phyloP scores from a whole-genome alignment of 495 filamentous ascomycete genomes.

The Neurospora sp. region DNA sequence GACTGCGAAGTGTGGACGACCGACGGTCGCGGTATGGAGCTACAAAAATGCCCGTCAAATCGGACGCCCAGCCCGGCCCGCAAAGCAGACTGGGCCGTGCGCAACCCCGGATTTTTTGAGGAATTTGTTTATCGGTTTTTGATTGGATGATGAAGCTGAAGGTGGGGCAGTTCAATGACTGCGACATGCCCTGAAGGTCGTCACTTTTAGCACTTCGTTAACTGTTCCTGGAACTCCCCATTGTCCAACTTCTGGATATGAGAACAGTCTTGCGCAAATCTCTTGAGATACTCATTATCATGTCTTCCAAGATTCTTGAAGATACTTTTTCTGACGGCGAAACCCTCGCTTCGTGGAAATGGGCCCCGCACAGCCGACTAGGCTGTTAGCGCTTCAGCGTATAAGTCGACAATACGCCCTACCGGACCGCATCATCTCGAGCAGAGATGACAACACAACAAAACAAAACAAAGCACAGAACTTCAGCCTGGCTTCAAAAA shows the following conservation, averaged over 20 bases:
- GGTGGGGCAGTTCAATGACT: neutral
- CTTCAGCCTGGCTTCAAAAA: neutral
- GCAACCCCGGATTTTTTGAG: neutral
- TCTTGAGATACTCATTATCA: too few relatives aligned
- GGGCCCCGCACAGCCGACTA: neutral
- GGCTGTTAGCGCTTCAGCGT: neutral
- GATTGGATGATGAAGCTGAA: constrained; percentile 11
- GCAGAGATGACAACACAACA: neutral
- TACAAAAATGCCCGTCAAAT: neutral
- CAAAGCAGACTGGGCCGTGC: neutral
- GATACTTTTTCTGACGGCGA: accelerated
- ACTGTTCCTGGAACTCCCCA: too few relatives aligned
- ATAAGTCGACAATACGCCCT: neutral
- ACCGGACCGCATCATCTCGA: neutral
- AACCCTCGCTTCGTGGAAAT: neutral
- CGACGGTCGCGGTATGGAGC: neutral
- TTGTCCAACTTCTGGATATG: too few relatives aligned
- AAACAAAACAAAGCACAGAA: neutral
- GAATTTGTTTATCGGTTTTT: constrained; percentile 10
- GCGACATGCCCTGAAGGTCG: neutral
- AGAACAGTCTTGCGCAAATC: too few relatives aligned
- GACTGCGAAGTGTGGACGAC: neutral
- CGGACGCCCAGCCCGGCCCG: neutral
- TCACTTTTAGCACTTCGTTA: neutral
- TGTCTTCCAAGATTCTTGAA: too few relatives aligned